These are phyloP conservation scores for Neoscytalidium dimidiatum DNA, from an alignment of 2,329 filamentous ascomycete genomes.

Conservation along the genomic window DNA sequence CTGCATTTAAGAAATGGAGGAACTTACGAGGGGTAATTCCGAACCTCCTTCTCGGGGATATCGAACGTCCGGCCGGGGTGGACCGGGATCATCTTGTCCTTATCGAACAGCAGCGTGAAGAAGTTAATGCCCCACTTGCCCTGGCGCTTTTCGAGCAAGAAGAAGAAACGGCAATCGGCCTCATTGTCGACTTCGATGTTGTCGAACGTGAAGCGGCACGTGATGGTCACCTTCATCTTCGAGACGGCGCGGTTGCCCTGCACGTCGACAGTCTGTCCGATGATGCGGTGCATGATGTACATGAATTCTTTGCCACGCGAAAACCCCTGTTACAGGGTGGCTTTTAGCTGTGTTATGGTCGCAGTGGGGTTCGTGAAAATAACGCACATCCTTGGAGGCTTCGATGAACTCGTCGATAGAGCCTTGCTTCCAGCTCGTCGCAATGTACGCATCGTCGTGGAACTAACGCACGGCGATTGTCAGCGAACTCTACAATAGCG, in stretches of 20 bases:
- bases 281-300: conserved; percentile 24
- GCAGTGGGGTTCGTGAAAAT: no score
- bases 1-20: neutral
- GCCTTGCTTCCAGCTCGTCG: conserved; percentile 42
- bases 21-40: conserved; percentile 20
- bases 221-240: conserved; percentile 26
- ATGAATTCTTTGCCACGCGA: conserved; percentile 15
- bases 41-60: conserved; percentile 22
- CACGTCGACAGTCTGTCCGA: conserved; percentile 22
- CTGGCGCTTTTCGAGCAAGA: conserved; percentile 22
- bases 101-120: conserved; percentile 36
- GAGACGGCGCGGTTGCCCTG: conserved; percentile 20
- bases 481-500: neutral
- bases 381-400: conserved; percentile 28
- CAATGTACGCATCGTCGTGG: conserved; percentile 10
- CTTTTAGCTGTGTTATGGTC: no score
- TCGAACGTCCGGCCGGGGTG: conserved; percentile 20
- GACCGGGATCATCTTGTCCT: conserved; percentile 32
- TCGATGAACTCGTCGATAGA: conserved; percentile 33
- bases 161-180: conserved; percentile 23
- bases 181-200: conserved; percentile 25
- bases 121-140: conserved; percentile 21
- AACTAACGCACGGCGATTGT: neutral
- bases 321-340: neutral
- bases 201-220: conserved; percentile 23